phyloP scores from a whole-genome alignment of 2,329 filamentous ascomycete species.

The Aureobasidium sp. region DNA sequence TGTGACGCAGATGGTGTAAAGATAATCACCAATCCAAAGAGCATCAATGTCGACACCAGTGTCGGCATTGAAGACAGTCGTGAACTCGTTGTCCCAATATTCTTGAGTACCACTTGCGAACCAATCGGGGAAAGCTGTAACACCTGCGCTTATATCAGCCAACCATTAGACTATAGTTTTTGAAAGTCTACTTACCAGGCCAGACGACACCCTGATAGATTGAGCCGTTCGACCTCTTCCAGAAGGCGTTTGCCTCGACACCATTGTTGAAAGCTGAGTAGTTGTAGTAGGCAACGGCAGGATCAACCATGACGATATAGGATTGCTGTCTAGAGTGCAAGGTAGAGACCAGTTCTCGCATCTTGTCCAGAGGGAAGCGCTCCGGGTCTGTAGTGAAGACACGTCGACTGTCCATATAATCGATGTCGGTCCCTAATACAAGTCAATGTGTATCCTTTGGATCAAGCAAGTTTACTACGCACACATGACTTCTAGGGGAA shows the following conservation, averaged over 20 bases:
- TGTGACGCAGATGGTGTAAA: not conserved
- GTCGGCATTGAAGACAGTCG: constrained; percentile 53
- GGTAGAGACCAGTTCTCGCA: constrained; percentile 56
- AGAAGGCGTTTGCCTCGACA: constrained; percentile 46
- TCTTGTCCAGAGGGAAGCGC: constrained; percentile 51
- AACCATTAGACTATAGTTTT: not conserved
- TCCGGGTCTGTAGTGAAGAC: constrained; percentile 59
- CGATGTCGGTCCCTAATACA: constrained; percentile 29
- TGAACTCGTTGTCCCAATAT: constrained; percentile 66
- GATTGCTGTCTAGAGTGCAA: constrained; percentile 36
- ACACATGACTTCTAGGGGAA: constrained; percentile 59
- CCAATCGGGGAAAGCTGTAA: constrained; percentile 52
- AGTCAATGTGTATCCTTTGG: not conserved
- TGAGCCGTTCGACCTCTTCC: constrained; percentile 45
- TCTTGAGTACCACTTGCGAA: constrained; percentile 54
- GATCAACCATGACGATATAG: constrained; percentile 63
- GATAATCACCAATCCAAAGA: constrained; percentile 45
- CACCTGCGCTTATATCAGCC: constrained; percentile 3
- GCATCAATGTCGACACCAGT: constrained; percentile 67
- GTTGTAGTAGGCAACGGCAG: constrained; percentile 43
- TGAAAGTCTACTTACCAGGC: constrained; percentile 45
- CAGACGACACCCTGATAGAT: constrained; percentile 61
- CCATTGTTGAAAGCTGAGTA: constrained; percentile 55
- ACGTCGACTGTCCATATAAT: constrained; percentile 36
- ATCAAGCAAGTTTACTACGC: not conserved